phyloP scores from a whole-genome alignment of 345 rosid genomes.

The Acer saccharum region DNA sequence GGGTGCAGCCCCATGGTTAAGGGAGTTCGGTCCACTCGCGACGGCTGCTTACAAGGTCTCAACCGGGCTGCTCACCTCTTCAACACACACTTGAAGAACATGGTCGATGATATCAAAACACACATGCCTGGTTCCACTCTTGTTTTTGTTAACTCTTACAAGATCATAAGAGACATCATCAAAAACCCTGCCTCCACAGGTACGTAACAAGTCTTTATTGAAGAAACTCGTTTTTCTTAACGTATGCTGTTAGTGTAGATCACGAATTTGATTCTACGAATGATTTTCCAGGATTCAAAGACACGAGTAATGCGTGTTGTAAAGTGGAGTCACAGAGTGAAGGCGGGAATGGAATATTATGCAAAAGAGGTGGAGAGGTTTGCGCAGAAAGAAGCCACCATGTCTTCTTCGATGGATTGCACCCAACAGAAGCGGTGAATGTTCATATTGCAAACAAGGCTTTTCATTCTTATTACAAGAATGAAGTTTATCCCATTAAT shows the following conservation, averaged over 20 bases:
- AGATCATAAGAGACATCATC: slow-evolving; percentile 47
- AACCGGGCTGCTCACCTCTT: slow-evolving; percentile 58
- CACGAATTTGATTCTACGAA: neutral
- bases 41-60: slow-evolving; percentile 31
- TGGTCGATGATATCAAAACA: slow-evolving; percentile 21
- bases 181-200: slow-evolving; percentile 39
- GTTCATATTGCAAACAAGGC: slow-evolving; percentile 44
- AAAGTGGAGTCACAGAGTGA: slow-evolving; percentile 21
- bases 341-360: slow-evolving; percentile 44
- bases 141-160: slow-evolving; percentile 50
- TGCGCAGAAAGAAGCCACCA: slow-evolving; percentile 35
- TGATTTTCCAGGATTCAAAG: slow-evolving; percentile 31
- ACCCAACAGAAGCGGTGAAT: slow-evolving; percentile 69
- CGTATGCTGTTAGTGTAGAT: neutral
- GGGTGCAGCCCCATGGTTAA: slow-evolving; percentile 50
- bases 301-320: slow-evolving; percentile 39
- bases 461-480: slow-evolving; percentile 29
- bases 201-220: neutral
- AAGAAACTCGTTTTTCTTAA: neutral
- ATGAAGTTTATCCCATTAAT: slow-evolving; percentile 55
- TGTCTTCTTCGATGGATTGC: slow-evolving; percentile 60
- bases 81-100: slow-evolving; percentile 33
- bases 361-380: slow-evolving; percentile 34
- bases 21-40: neutral
- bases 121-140: slow-evolving; percentile 36